Percentiles rank a stretch among this genome's conserved stretches.
These are phyloP conservation scores for Arachnomyces sp. DNA, from an alignment of 2,329 filamentous ascomycete species.

Conservation along the genomic window DNA sequence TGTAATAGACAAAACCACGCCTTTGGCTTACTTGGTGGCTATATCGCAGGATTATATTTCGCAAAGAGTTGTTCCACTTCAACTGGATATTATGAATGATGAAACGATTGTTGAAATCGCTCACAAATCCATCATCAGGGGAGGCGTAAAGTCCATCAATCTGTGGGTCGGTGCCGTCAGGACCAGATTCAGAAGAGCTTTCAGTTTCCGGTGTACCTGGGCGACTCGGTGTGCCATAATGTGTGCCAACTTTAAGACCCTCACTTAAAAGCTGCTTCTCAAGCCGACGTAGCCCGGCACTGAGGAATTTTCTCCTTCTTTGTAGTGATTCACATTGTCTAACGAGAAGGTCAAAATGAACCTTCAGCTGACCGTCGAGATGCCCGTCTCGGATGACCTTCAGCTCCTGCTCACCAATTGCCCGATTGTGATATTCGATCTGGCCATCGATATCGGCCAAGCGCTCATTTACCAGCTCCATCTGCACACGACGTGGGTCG, in stretches of 20 bases:
- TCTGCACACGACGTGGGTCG: conserved; percentile 82
- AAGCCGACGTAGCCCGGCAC: conserved; percentile 51
- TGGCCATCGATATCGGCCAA: conserved; percentile 72
- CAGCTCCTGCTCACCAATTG: conserved; percentile 68
- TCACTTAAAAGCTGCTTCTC: conserved; percentile 39
- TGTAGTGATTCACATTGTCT: conserved; percentile 51
- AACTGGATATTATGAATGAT: conserved; percentile 96
- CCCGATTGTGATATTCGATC: conserved; percentile 64
- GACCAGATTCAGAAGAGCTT: conserved; percentile 34
- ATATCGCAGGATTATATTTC: conserved; percentile 94
- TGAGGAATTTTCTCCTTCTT: conserved; percentile 53
- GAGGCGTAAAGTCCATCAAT: conserved; percentile 57
- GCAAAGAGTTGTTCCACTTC: conserved; percentile 95
- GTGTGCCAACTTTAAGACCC: conserved; percentile 39
- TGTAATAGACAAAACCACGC: conserved; percentile 94
- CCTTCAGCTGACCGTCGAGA: conserved; percentile 37
- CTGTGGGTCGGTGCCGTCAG: conserved; percentile 49
- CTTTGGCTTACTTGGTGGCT: conserved; percentile 96
- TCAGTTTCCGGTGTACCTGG: conserved; percentile 17
- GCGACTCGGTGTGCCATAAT: conserved; percentile 31
- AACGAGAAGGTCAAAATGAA: conserved; percentile 44
- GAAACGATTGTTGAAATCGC: conserved; percentile 96
- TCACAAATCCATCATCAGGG: conserved; percentile 72
- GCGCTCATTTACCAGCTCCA: conserved; percentile 72
- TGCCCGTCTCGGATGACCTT: conserved; percentile 48